Conservation (phyloP, 805 yeast species). For the Candida taoyuanica region DNA sequence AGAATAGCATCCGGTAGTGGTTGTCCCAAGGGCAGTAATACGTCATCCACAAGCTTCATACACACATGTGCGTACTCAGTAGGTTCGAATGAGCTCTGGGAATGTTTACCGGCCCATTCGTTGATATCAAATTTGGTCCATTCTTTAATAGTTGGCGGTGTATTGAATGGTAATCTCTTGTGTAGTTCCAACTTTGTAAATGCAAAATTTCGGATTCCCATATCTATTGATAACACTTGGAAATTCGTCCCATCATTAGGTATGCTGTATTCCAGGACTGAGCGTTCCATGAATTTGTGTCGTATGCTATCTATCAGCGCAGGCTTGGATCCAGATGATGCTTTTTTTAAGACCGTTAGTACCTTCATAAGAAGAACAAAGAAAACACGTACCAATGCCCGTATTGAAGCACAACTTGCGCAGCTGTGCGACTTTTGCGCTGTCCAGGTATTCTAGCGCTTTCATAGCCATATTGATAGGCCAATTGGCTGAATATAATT, state of each 20-base stretch:
- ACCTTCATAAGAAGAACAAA: not conserved
- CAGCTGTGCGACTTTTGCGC: slow-evolving; percentile 10
- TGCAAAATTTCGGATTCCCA: slow-evolving; percentile 36
- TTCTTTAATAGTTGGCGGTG: slow-evolving; percentile 26
- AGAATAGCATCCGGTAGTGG: slow-evolving; percentile 38
- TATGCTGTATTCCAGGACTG: slow-evolving; percentile 10
- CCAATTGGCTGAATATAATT: too few relatives aligned
- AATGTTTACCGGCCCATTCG: slow-evolving; percentile 13
- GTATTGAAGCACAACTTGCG: slow-evolving; percentile 15
- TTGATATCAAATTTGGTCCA: slow-evolving; percentile 33
- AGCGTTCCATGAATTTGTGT: slow-evolving; percentile 3
- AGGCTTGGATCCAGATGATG: slow-evolving; percentile 16
- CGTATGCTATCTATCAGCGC: slow-evolving; percentile 7
- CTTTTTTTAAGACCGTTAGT: too few relatives aligned
- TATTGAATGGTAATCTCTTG: slow-evolving; percentile 19
- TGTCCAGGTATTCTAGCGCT: slow-evolving; percentile 8
- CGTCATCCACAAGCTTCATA: slow-evolving; percentile 24
- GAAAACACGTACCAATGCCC: slow-evolving; percentile 13
- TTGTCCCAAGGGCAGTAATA: slow-evolving; percentile 19
- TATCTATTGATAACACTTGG: slow-evolving; percentile 32
- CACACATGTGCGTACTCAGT: slow-evolving; percentile 22
- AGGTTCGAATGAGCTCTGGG: slow-evolving; percentile 22
- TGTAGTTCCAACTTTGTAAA: slow-evolving; percentile 25
- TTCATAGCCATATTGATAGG: slow-evolving; percentile 2
- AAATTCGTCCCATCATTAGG: slow-evolving; percentile 21